A percentile compares a stretch with the other conserved stretches of the same genome.
phyloP scores from a whole-genome alignment of 345 rosid genomes.

The Citrus reticulata region DNA sequence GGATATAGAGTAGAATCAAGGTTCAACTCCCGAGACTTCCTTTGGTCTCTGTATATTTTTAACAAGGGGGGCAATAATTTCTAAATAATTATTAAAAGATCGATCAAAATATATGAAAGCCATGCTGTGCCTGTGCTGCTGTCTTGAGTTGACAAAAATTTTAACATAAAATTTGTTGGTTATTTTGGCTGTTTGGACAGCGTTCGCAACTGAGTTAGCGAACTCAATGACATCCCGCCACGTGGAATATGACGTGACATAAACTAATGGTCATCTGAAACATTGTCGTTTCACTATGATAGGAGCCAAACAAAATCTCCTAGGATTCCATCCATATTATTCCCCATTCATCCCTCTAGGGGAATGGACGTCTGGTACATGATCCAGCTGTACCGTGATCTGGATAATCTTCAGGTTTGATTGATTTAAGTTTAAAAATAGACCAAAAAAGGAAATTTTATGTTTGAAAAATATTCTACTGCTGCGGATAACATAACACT shows the following conservation, averaged over 20 bases:
- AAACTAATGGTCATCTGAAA: not conserved
- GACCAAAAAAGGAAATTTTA: no score
- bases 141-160: no score
- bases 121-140: not conserved
- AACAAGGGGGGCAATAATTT: not conserved
- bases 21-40: not conserved
- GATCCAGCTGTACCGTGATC: conserved; percentile 15
- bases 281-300: not conserved
- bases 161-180: no score
- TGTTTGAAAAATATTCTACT: no score
- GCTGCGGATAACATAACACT: no score
- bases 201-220: not conserved
- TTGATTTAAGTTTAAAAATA: no score
- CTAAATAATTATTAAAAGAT: no score
- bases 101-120: not conserved
- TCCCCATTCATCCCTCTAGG: not conserved
- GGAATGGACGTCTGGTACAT: not conserved
- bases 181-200: not conserved
- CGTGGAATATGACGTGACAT: not conserved
- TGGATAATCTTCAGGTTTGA: not conserved
- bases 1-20: not conserved
- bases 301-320: conserved; percentile 1
- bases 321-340: not conserved
- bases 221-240: not conserved
- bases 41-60: not conserved